Evolutionary conservation across 257 asterid genomes (phyloP).

Genomic region (Phtheirospermum japonicum): DNA sequence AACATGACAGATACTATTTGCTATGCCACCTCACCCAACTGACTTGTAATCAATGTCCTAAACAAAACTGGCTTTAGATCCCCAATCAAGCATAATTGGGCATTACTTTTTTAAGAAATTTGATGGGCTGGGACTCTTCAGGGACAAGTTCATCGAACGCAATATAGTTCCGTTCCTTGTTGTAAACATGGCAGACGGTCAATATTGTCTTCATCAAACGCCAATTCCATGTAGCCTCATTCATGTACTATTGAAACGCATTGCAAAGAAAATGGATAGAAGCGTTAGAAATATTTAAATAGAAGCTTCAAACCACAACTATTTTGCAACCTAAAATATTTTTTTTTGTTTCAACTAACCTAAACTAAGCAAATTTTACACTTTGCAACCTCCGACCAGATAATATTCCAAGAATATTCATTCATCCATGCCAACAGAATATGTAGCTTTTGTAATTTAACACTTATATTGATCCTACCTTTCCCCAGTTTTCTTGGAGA

Average conservation of each 20-base stretch:
- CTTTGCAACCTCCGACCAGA: too few species aligned
- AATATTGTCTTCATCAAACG: conserved; percentile 92
- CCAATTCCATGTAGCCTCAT: conserved; percentile 98
- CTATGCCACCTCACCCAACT: conserved; percentile 5
- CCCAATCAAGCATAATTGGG: conserved; percentile 82
- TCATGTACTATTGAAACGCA: conserved; percentile 62
- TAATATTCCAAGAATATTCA: too few species aligned
- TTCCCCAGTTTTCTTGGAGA: conserved; percentile 89
- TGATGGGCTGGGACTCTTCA: conserved; percentile 70
- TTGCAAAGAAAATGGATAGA: not conserved
- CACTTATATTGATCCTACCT: conserved; percentile 36
- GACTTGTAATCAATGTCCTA: conserved; percentile 6
- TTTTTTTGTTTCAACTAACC: too few species aligned
- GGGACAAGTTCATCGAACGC: conserved; percentile 79
- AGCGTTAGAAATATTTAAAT: conserved; percentile 4
- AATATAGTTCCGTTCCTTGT: conserved; percentile 63
- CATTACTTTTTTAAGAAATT: conserved; percentile 82
- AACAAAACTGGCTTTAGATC: too few species aligned
- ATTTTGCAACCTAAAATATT: not conserved
- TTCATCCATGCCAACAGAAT: too few species aligned
- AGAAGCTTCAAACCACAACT: not conserved
- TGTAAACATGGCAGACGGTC: conserved; percentile 78
- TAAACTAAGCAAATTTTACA: too few species aligned
- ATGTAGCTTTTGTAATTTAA: not conserved
- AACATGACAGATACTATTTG: not conserved